These are phyloP conservation scores for Aspergillus bertholletiae DNA, from an alignment of 495 filamentous ascomycete species.

Conservation along the genomic window DNA sequence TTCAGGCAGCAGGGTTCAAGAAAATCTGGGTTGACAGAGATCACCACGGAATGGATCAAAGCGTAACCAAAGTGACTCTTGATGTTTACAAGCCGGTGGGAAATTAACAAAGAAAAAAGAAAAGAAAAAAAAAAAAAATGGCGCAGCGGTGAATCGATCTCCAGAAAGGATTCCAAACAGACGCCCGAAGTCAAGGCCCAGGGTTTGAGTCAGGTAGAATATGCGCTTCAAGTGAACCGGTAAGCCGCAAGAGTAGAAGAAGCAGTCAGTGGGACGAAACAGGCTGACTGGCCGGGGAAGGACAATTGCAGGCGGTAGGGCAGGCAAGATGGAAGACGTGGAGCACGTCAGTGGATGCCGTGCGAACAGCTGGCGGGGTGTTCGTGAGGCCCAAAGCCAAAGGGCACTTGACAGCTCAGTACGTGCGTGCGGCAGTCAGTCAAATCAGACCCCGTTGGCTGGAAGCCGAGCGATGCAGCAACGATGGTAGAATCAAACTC, in stretches of 20 bases:
- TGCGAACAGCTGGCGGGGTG: slow-evolving; percentile 17
- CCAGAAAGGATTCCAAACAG: slow-evolving; percentile 2
- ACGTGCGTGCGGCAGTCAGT: slow-evolving; percentile 9
- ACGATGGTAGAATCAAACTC: too few species aligned
- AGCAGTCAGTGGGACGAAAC: neutral
- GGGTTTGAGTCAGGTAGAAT: slow-evolving; percentile 2
- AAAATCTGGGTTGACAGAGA: neutral
- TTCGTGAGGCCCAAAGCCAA: slow-evolving; percentile 13
- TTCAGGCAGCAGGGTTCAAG: neutral
- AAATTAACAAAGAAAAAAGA: too few species aligned
- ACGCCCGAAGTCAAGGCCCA: neutral
- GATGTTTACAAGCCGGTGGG: neutral
- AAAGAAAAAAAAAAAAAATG: too few species aligned
- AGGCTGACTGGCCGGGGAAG: slow-evolving; percentile 6
- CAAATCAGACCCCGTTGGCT: slow-evolving; percentile 4
- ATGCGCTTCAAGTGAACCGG: slow-evolving; percentile 6
- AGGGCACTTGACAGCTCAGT: slow-evolving; percentile 21
- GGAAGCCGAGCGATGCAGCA: neutral
- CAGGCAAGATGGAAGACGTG: slow-evolving; percentile 21
- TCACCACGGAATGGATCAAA: neutral
- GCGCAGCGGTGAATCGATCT: slow-evolving; percentile 19
- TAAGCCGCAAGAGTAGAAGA: slow-evolving; percentile 6
- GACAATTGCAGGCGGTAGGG: slow-evolving; percentile 14
- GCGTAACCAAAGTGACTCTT: neutral
- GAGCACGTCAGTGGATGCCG: slow-evolving; percentile 19